phyloP scores from a whole-genome alignment of 768 basidiomycete genomes.

The Austroboletus eburneus region DNA sequence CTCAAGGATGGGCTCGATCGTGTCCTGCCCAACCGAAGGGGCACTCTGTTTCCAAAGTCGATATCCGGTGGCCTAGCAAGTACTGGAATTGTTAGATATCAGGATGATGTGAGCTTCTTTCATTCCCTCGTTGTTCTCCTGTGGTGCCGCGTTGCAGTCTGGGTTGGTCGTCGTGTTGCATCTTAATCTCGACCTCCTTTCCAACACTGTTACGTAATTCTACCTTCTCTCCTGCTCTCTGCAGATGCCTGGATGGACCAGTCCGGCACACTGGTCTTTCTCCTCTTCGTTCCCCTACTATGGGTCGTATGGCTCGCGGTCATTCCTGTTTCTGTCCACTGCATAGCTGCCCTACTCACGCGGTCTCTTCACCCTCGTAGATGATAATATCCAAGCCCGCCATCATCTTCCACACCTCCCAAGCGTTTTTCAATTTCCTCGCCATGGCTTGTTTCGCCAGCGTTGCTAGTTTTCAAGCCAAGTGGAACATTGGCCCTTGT shows the following conservation, averaged over 20 bases:
- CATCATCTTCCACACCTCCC: conserved; percentile 69
- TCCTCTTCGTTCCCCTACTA: conserved; percentile 61
- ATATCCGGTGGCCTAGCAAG: conserved; percentile 54
- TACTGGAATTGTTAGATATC: conserved; percentile 56
- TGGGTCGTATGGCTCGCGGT: conserved; percentile 74
- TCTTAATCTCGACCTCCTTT: conserved; percentile 20
- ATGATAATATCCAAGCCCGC: conserved; percentile 86
- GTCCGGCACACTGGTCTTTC: conserved; percentile 51
- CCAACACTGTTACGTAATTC: conserved; percentile 32
- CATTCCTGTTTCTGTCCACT: conserved; percentile 16
- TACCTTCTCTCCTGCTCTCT: conserved; percentile 21
- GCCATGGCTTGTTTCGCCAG: conserved; percentile 89
- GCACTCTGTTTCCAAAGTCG: conserved; percentile 28
- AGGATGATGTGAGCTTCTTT: conserved; percentile 64
- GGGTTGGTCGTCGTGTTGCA: conserved; percentile 9
- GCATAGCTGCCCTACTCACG: conserved; percentile 6
- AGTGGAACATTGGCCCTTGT: conserved; percentile 85
- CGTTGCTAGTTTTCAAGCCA: conserved; percentile 84
- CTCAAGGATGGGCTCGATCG: conserved; percentile 30
- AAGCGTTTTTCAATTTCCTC: conserved; percentile 91
- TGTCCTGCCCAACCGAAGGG: conserved; percentile 21
- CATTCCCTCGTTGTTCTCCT: background rate
- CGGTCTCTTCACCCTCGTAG: conserved; percentile 35
- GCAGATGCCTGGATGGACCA: conserved; percentile 35
- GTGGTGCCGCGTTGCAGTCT: conserved; percentile 15